Conservation (phyloP, 305 asterid species). For the Fraxinus dipetala region DNA sequence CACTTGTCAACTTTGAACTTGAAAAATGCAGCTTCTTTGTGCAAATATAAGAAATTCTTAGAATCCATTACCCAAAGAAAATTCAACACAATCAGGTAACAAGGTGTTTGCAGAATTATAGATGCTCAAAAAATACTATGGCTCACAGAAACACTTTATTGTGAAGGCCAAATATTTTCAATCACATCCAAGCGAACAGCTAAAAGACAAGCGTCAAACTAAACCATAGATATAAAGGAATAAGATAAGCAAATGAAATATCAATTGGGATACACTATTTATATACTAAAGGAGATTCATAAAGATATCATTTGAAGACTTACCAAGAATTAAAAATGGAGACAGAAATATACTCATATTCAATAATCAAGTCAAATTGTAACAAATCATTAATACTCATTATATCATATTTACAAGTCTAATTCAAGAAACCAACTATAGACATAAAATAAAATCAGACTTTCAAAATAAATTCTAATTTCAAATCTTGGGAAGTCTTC, state of each 20-base stretch:
- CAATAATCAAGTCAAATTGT: background rate
- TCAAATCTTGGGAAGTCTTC: background rate
- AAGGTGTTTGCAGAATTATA: background rate
- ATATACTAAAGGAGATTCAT: background rate
- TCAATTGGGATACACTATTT: background rate
- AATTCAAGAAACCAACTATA: background rate
- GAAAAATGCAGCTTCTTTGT: background rate
- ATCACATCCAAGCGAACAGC: background rate
- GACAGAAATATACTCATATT: background rate
- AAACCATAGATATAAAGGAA: background rate
- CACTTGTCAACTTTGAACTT: background rate
- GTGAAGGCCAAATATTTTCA: slow-evolving; percentile 4
- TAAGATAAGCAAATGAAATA: slow-evolving; percentile 7
- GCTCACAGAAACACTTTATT: background rate
- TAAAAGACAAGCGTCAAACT: background rate
- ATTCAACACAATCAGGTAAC: background rate
- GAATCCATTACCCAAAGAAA: background rate
- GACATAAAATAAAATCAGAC: background rate
- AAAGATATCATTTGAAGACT: background rate
- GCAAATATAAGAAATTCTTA: background rate
- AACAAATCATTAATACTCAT: background rate
- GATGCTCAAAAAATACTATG: background rate
- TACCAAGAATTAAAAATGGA: background rate
- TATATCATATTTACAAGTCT: background rate
- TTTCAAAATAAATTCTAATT: background rate